Evolutionary conservation across 139 green algal species (phyloP).

Genomic region (Parachlorella kessleri): DNA sequence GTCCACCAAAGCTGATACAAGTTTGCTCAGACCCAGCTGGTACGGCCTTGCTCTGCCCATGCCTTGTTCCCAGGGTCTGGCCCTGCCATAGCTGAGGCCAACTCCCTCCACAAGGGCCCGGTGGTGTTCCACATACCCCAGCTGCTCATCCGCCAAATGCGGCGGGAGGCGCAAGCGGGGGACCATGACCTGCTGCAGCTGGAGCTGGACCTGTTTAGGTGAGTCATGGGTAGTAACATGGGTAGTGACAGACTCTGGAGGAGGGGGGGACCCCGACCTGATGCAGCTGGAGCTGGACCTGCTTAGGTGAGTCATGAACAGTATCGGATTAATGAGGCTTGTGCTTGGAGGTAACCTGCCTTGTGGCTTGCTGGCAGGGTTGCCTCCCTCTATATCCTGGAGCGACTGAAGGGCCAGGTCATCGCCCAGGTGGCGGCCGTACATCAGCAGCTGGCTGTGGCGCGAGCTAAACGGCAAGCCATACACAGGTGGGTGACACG

Average conservation of each 20-base stretch:
- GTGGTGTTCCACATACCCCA: constrained; percentile 45
- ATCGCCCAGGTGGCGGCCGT: constrained; percentile 11
- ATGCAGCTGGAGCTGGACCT: too few relatives aligned
- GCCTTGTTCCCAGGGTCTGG: constrained; percentile 35
- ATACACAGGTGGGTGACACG: not conserved
- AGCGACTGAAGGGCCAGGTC: constrained; percentile 41
- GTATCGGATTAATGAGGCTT: too few relatives aligned
- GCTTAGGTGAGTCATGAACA: too few relatives aligned
- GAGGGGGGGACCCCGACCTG: too few relatives aligned
- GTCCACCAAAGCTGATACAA: too few relatives aligned
- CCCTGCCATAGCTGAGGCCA: constrained; percentile 30
- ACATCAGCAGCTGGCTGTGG: constrained; percentile 28
- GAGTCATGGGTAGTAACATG: too few relatives aligned
- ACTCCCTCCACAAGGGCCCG: constrained; percentile 42
- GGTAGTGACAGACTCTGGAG: too few relatives aligned
- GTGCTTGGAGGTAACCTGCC: too few relatives aligned
- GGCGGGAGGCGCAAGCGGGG: constrained; percentile 5
- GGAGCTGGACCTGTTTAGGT: constrained; percentile 28
- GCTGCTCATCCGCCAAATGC: constrained; percentile 15
- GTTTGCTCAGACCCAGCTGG: too few relatives aligned
- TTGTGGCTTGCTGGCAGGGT: too few relatives aligned
- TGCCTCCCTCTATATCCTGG: constrained; percentile 16
- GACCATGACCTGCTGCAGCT: constrained; percentile 27
- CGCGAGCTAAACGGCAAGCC: constrained; percentile 2
- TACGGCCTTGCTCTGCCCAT: too few relatives aligned